Percentiles rank a stretch among this genome's conserved stretches.
phyloP scores from a whole-genome alignment of 345 rosid species.

The Populus nigra region DNA sequence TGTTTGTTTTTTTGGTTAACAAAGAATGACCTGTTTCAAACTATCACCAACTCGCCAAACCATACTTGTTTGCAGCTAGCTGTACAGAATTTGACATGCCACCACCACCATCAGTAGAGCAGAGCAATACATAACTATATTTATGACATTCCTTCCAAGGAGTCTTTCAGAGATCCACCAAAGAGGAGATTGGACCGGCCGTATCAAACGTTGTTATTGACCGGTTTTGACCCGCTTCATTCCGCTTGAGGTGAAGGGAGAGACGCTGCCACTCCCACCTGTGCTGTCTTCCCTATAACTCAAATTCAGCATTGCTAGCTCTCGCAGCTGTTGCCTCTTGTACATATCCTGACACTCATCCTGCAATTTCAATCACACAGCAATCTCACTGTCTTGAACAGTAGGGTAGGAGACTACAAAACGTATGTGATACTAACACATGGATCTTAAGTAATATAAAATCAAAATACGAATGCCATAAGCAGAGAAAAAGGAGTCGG shows the following conservation, averaged over 20 bases:
- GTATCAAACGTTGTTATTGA: conserved; percentile 33
- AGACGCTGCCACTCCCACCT: conserved; percentile 75
- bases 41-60: not conserved
- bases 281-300: conserved; percentile 89
- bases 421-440: too few relatives aligned
- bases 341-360: conserved; percentile 86
- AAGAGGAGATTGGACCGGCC: not conserved
- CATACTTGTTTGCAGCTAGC: conserved; percentile 17
- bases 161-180: not conserved
- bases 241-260: conserved; percentile 85
- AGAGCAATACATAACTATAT: too few relatives aligned
- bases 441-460: too few relatives aligned
- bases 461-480: not conserved
- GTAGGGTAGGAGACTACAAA: too few relatives aligned
- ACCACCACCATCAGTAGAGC: not conserved
- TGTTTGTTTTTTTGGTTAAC: not conserved
- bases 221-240: conserved; percentile 95
- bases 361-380: conserved; percentile 31
- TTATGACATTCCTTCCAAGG: conserved; percentile 9
- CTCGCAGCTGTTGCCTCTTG: conserved; percentile 90
- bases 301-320: conserved; percentile 79
- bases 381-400: not conserved
- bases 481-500: not conserved
- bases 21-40: conserved; percentile 1
- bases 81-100: conserved; percentile 30